Percentiles rank a stretch among this genome's conserved stretches.
Evolutionary conservation across 129 eudicot species (phyloP).

Genomic region (Heracleum sosnowskyi): DNA sequence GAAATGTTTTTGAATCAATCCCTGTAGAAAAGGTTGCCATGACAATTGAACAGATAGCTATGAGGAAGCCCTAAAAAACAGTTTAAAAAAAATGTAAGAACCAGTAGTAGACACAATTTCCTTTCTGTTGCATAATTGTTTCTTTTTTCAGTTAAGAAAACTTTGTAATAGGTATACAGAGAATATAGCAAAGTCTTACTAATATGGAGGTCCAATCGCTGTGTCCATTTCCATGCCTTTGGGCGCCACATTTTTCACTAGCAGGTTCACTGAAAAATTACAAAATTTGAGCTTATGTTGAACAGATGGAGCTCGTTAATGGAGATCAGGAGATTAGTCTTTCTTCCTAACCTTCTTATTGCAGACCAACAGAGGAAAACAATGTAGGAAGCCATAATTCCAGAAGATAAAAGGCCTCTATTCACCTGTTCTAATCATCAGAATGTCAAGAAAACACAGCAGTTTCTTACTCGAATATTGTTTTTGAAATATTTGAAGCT

Average conservation of each 20-base stretch:
- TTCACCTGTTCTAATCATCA: constrained; percentile 60
- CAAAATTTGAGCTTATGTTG: not conserved
- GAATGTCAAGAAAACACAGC: not conserved
- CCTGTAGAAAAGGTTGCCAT: constrained; percentile 98
- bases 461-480: not conserved
- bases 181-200: constrained; percentile 44
- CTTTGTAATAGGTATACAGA: not conserved
- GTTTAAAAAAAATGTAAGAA: not conserved
- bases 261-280: constrained; percentile 66
- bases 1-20: constrained; percentile 87
- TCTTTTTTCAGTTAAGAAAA: not conserved
- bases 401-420: constrained; percentile 86
- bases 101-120: not conserved
- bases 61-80: constrained; percentile 68
- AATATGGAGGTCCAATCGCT: constrained; percentile 70
- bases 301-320: not conserved
- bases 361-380: constrained; percentile 97
- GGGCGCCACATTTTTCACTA: constrained; percentile 62
- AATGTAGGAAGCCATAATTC: constrained; percentile 93
- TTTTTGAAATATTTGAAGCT: not conserved
- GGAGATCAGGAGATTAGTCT: not conserved
- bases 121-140: not conserved
- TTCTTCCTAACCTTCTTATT: constrained; percentile 63
- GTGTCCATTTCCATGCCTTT: constrained; percentile 39
- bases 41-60: constrained; percentile 71